phyloP scores from a whole-genome alignment of 139 green algal species.

The Volvox africanus region DNA sequence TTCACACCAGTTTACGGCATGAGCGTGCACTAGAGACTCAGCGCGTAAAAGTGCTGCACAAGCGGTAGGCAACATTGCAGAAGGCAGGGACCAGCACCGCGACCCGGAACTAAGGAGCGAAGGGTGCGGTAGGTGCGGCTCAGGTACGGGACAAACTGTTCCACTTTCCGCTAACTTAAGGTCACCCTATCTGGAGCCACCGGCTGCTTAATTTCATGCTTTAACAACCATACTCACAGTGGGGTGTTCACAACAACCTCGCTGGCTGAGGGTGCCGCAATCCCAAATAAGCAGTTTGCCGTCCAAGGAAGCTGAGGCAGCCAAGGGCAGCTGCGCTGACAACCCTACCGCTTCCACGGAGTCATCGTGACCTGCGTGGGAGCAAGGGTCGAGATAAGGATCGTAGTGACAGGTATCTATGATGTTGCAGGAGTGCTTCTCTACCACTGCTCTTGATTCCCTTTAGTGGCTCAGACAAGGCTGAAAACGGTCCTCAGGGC shows the following conservation, averaged over 20 bases:
- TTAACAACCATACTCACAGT: slow-evolving; percentile 57
- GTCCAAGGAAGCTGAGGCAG: slow-evolving; percentile 79
- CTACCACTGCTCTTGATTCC: too few relatives aligned
- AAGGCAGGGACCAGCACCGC: too few relatives aligned
- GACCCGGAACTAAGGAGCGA: too few relatives aligned
- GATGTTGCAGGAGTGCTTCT: not conserved
- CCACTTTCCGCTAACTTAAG: too few relatives aligned
- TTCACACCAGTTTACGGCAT: too few relatives aligned
- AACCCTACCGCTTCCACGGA: slow-evolving; percentile 84
- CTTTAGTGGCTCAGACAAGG: slow-evolving; percentile 43
- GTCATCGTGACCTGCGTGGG: slow-evolving; percentile 76
- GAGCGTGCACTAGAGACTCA: too few relatives aligned
- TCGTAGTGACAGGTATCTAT: not conserved
- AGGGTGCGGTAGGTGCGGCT: too few relatives aligned
- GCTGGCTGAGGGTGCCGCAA: slow-evolving; percentile 56
- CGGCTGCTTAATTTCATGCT: not conserved
- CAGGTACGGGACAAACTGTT: too few relatives aligned
- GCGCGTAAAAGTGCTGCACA: too few relatives aligned
- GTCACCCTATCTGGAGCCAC: too few relatives aligned
- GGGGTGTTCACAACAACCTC: slow-evolving; percentile 75
- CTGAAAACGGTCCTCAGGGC: slow-evolving; percentile 40
- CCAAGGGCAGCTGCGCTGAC: slow-evolving; percentile 65
- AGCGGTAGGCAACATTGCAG: too few relatives aligned
- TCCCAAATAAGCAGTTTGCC: slow-evolving; percentile 87
- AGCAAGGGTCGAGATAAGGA: not conserved